Evolutionary conservation across 495 filamentous ascomycete genomes (phyloP), one percentile per base, ranked within the genome.

Genomic region (Penicillium salamii): DNA sequence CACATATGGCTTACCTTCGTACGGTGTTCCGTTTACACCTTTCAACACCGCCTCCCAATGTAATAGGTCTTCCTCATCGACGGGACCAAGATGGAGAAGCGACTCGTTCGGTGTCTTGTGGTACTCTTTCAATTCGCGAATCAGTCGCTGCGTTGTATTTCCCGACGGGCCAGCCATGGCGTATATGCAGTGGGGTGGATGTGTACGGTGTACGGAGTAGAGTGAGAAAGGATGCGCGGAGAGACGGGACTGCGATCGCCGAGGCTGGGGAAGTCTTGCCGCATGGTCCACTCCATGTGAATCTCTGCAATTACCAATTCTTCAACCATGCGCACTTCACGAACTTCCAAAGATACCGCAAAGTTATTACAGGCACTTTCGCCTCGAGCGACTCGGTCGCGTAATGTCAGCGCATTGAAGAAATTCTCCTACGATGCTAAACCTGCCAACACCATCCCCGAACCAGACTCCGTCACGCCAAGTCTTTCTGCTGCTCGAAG

Each of bases 31-130:
- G 54, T 59, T 61, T 28, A 81, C 74, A 19, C 90, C 90, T 46
- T 84, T 86, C 50, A 96, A 78, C 14, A 93, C 86, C 1, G 89
- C 87, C 61, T 86, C 82, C 86, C 90, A 93, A 49, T 75, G 72
- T 21, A 90, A 66, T 26, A 96, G 63, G 59, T 92, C 79, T 28
- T 84, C 80, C 48, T 91, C 87, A 52, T 67, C 69, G 37, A 84
- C 69, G 11, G 88, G 89, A 4, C 83, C 81, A 3, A 95, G 82
- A 40, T 84, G 76, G 6, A 77, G 54, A 20, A 85, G 71, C 19
- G 72, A 71, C 26, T 78, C 75, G 42, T 80, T 81, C 14, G 78
- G 82, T 35, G 76, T 69, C 40, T 70, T 66, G 17, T 75, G 59
- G 71, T 82, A 82, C 18, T 76, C 72, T 50, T 81, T 76, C 47